phyloP scores from a whole-genome alignment of 768 basidiomycete genomes.

The Roridomyces roridus region DNA sequence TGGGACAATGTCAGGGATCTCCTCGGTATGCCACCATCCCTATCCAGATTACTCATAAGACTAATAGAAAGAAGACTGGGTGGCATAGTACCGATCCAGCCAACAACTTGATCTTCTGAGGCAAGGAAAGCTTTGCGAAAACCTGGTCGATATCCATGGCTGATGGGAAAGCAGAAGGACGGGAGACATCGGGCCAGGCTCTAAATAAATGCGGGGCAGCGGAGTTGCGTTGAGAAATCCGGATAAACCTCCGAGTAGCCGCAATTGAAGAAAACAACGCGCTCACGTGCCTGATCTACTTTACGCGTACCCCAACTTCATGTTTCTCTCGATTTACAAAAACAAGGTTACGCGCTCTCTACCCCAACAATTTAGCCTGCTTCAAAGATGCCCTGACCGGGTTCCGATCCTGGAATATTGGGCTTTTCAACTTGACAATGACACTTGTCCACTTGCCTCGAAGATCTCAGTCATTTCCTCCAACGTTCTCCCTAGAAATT shows the following conservation, averaged over 20 bases:
- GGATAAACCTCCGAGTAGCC: background rate
- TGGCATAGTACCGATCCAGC: slow-evolving; percentile 40
- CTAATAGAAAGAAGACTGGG: background rate
- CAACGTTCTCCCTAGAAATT: background rate
- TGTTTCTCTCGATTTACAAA: too few relatives aligned
- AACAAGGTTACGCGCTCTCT: too few relatives aligned
- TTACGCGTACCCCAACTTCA: too few relatives aligned
- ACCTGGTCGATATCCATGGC: slow-evolving; percentile 42
- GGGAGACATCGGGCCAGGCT: background rate
- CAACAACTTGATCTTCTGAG: slow-evolving; percentile 52
- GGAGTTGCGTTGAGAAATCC: background rate
- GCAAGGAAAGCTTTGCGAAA: slow-evolving; percentile 42
- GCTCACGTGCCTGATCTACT: background rate
- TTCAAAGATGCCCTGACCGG: too few relatives aligned
- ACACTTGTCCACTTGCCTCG: background rate
- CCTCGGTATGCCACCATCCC: slow-evolving; percentile 57
- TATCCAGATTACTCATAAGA: slow-evolving; percentile 19
- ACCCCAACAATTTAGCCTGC: too few relatives aligned
- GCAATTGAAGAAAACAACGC: background rate
- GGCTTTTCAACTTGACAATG: background rate
- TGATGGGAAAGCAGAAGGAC: background rate
- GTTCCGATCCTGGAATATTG: too few relatives aligned
- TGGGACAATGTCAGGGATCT: slow-evolving; percentile 46
- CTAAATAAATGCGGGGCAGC: too few relatives aligned
- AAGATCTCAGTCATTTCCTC: slow-evolving; percentile 23